Conservation (phyloP, 2,329 filamentous ascomycete genomes). For the Escovopsis weberi region DNA sequence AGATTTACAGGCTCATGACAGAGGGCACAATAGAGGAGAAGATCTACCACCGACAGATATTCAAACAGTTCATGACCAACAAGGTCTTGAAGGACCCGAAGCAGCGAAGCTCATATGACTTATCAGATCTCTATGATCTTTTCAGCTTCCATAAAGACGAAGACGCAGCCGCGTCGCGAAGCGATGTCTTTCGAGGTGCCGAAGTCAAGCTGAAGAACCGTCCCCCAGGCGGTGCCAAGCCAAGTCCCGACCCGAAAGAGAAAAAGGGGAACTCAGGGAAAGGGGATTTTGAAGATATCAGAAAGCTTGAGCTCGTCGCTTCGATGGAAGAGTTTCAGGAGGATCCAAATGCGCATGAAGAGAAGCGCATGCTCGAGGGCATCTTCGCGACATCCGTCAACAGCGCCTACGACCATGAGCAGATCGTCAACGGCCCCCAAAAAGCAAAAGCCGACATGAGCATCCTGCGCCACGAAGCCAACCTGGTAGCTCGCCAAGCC, state of each 20-base stretch:
- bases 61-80: conserved; percentile 95
- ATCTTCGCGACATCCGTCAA: conserved; percentile 83
- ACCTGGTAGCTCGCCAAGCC: conserved; percentile 62
- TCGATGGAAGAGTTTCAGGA: conserved; percentile 49
- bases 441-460: conserved; percentile 59
- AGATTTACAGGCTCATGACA: conserved; percentile 95
- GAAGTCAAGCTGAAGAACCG: conserved; percentile 38
- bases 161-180: conserved; percentile 53
- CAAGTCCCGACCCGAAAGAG: conserved; percentile 1
- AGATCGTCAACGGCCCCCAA: conserved; percentile 67
- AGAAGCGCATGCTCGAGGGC: conserved; percentile 71
- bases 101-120: conserved; percentile 78
- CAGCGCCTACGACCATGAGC: conserved; percentile 84
- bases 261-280: background rate
- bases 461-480: conserved; percentile 71
- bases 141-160: conserved; percentile 55
- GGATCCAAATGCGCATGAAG: conserved; percentile 37
- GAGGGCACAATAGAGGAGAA: conserved; percentile 98
- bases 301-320: conserved; percentile 45
- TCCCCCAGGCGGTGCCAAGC: background rate
- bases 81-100: conserved; percentile 92
- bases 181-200: conserved; percentile 74
- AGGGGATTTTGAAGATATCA: conserved; percentile 26
- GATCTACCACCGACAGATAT: conserved; percentile 96
- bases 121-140: conserved; percentile 80